Base-by-base conservation (phyloP, 148 eudicot species). In the Bassia scoparia region DNA sequence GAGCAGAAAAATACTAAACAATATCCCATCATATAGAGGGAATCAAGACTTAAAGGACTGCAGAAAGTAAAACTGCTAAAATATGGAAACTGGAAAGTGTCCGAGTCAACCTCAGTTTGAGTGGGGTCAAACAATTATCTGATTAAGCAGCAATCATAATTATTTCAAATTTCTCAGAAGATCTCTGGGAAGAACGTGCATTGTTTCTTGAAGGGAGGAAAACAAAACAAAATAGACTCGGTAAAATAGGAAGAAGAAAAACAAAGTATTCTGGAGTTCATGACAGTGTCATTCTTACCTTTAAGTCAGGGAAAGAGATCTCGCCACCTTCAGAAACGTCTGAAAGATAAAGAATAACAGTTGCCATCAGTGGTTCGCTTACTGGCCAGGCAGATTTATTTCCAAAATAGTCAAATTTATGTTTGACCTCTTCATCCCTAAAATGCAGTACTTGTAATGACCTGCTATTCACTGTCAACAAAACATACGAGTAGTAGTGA, bases 271-370 rank as follows among this genome's bases (percentile, higher is more conserved):
- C 38, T 46, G 49, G 61, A 49, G 16, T 50, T 37, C 33, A 52
- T 44, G 33, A 56, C 31, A 43, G 20, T 46, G 34, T 41, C 59
- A 68, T 71, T 74, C 83, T 78, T 76, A 95, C 98, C 93, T 84
- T 73, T 56, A 92, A 84, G 43, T 84, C 73, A 4, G 98, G 97
- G 79, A 95, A 95, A 74, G 93, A 82, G 67, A 95, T 84, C 71
- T 89, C 89, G 61, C 98, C 97, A 38, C 96, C 98, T 26, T 76
- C 86, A 73, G 84, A 77, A 68, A 82, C 86, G 65, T 88, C 73
- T 53, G 97, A 95, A 49, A 95, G 98, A 86, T 79, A 89, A 69
- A 95, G 68, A 62, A 95, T 29, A 21, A 91, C 83, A n/a, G 98
- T 89, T 76, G 98, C 98, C 88, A 88, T 74, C 76, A 88, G 69